Percentiles rank a stretch among this genome's conserved stretches.
Conservation (phyloP, 2,329 filamentous ascomycete species). For the Peltaster fructicola region DNA sequence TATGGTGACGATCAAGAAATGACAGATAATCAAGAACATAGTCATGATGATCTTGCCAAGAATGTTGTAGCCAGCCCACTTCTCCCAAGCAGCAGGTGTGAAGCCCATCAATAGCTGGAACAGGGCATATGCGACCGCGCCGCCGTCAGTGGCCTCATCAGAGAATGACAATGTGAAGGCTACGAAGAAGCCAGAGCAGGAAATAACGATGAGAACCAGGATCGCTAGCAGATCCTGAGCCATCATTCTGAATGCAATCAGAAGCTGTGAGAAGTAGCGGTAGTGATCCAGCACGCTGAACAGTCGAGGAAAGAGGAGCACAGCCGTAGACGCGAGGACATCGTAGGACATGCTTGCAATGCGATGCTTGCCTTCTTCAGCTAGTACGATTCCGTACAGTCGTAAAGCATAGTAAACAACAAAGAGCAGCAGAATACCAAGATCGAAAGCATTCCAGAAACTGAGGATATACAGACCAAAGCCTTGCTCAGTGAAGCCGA, state of each 20-base stretch:
- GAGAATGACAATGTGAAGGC: constrained; percentile 74
- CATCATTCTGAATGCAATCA: constrained; percentile 91
- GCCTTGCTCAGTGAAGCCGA: constrained; percentile 91
- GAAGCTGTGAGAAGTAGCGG: constrained; percentile 83
- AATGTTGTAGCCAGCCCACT: constrained; percentile 64
- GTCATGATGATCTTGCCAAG: constrained; percentile 61
- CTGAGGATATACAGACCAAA: constrained; percentile 95
- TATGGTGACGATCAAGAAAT: constrained; percentile 88
- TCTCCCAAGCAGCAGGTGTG: constrained; percentile 84
- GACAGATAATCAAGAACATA: constrained; percentile 80
- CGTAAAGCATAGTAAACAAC: constrained; percentile 81
- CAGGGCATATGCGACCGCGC: constrained; percentile 68
- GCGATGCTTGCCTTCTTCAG: constrained; percentile 47
- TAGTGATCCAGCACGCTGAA: constrained; percentile 92
- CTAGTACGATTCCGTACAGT: constrained; percentile 69
- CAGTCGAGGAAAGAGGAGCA: constrained; percentile 73
- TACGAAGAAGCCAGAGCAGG: constrained; percentile 88
- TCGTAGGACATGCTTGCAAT: constrained; percentile 82
- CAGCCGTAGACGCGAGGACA: constrained; percentile 78
- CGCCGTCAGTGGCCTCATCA: constrained; percentile 49
- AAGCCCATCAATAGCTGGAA: constrained; percentile 95
- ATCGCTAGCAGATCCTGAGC: constrained; percentile 75
- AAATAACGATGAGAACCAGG: constrained; percentile 65
- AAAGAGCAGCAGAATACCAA: constrained; percentile 73
- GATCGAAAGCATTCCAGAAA: constrained; percentile 91